Percentiles rank a stretch among this genome's conserved stretches.
Evolutionary conservation across 805 yeast species (phyloP).

Genomic region (Candida golubevii): DNA sequence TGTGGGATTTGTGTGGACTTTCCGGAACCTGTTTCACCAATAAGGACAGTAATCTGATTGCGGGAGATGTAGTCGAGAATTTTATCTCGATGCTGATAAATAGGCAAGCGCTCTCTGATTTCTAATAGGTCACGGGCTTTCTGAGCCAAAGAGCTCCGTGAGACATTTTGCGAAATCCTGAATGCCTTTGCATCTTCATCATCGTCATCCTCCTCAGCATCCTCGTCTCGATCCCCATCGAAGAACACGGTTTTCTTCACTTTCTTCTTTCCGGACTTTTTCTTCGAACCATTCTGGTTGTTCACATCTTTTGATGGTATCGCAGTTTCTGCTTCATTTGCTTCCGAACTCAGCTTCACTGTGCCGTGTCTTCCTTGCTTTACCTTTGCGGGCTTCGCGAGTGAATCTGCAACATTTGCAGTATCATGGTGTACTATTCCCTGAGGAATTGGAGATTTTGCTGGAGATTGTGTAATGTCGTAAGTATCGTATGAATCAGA

Average conservation of each 20-base stretch:
- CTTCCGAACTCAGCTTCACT: neutral
- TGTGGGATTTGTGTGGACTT: conserved; percentile 97
- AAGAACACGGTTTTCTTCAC: conserved; percentile 28
- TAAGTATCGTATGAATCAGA: conserved; percentile 11
- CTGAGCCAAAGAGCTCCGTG: conserved; percentile 17
- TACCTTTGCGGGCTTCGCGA: neutral
- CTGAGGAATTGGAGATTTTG: neutral
- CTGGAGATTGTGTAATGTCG: neutral
- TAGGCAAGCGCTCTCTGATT: conserved; percentile 63
- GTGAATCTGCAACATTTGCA: neutral
- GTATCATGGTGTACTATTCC: neutral
- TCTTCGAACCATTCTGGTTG: neutral
- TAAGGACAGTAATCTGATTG: conserved; percentile 70
- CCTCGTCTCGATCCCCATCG: conserved; percentile 28
- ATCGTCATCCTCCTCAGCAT: conserved; percentile 34
- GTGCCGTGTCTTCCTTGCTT: neutral
- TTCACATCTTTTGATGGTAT: neutral
- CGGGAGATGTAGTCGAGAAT: conserved; percentile 50
- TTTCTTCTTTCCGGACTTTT: neutral
- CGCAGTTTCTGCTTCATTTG: neutral
- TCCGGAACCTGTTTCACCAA: conserved; percentile 98
- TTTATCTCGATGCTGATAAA: conserved; percentile 64
- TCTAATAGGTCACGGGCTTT: conserved; percentile 45
- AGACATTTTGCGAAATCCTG: conserved; percentile 2
- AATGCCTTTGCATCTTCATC: conserved; percentile 14